Evolutionary conservation across 2,329 filamentous ascomycete species (phyloP).

Genomic region (Daldinia sp.): DNA sequence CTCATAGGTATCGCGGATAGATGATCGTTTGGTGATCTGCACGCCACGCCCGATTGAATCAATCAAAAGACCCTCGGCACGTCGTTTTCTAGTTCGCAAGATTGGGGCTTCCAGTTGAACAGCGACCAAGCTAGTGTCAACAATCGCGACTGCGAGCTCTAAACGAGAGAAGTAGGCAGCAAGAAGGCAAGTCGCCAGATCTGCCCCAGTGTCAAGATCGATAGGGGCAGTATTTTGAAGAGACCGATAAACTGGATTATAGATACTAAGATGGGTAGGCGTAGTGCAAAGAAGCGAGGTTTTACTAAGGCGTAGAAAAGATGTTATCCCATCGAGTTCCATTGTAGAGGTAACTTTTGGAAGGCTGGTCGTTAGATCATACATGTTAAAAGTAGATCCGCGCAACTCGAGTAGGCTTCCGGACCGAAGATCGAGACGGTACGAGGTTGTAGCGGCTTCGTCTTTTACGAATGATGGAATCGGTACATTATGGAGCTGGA

Average conservation of each 20-base stretch:
- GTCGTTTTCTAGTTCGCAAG: slow-evolving; percentile 62
- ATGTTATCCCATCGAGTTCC: slow-evolving; percentile 60
- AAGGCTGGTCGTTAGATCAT: slow-evolving; percentile 69
- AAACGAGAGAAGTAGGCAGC: slow-evolving; percentile 71
- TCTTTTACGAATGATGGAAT: slow-evolving; percentile 22
- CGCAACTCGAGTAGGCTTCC: slow-evolving; percentile 70
- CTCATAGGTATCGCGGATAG: slow-evolving; percentile 43
- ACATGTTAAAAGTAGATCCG: slow-evolving; percentile 63
- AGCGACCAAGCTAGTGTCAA: slow-evolving; percentile 70
- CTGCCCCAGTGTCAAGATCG: slow-evolving; percentile 52
- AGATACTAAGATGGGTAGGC: slow-evolving; percentile 63
- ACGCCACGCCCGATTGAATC: slow-evolving; percentile 77
- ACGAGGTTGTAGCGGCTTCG: slow-evolving; percentile 45
- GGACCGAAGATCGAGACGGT: slow-evolving; percentile 68
- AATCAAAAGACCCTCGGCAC: slow-evolving; percentile 69
- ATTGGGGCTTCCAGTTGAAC: slow-evolving; percentile 73
- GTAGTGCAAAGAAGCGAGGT: slow-evolving; percentile 72
- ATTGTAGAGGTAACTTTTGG: slow-evolving; percentile 67
- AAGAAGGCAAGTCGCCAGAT: slow-evolving; percentile 52
- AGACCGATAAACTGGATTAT: slow-evolving; percentile 74
- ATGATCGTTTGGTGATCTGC: slow-evolving; percentile 50
- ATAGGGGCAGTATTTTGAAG: slow-evolving; percentile 60
- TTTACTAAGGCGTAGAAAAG: slow-evolving; percentile 72
- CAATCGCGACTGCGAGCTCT: slow-evolving; percentile 70
- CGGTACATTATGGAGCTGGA: slow-evolving; percentile 43